Evolutionary conservation across 1,284 basidiomycete species (phyloP).

Genomic region (Anthracocystis walkeri): DNA sequence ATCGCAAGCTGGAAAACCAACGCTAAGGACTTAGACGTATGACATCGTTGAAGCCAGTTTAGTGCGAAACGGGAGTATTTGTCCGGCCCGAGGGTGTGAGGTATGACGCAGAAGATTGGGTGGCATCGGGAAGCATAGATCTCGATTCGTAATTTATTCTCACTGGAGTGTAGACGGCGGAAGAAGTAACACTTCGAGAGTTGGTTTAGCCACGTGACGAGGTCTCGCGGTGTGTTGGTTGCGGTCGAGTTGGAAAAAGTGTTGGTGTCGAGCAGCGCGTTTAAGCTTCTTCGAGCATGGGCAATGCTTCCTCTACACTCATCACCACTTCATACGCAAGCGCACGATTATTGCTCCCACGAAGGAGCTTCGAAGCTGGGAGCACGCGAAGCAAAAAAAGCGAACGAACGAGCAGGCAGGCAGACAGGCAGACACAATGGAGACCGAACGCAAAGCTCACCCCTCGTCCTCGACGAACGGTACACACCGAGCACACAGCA

Average conservation of each 20-base stretch:
- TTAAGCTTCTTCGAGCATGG: not conserved
- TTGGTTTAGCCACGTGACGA: constrained; percentile 1
- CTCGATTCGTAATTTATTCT: not conserved
- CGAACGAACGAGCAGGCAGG: not conserved
- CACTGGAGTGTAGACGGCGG: not conserved
- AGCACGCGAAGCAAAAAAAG: not conserved
- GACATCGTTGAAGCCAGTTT: too few relatives aligned
- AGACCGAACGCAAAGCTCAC: constrained; percentile 7
- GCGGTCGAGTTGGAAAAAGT: not conserved
- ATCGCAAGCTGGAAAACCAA: too few relatives aligned
- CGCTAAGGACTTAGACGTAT: too few relatives aligned
- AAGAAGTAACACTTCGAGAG: not conserved
- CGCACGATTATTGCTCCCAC: not conserved
- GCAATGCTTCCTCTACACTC: not conserved
- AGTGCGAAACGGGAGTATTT: too few relatives aligned
- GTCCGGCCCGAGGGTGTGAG: too few relatives aligned
- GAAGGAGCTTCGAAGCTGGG: not conserved
- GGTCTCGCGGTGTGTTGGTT: constrained; percentile 1
- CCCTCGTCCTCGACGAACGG: constrained; percentile 9
- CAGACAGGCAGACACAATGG: constrained; percentile 13
- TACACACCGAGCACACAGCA: not conserved
- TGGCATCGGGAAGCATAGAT: not conserved
- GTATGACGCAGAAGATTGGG: not conserved
- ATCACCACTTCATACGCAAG: not conserved
- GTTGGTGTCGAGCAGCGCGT: constrained; percentile 4